These are phyloP conservation scores for Aspergillus proliferans DNA, from an alignment of 2,329 filamentous ascomycete genomes.

Conservation along the genomic window DNA sequence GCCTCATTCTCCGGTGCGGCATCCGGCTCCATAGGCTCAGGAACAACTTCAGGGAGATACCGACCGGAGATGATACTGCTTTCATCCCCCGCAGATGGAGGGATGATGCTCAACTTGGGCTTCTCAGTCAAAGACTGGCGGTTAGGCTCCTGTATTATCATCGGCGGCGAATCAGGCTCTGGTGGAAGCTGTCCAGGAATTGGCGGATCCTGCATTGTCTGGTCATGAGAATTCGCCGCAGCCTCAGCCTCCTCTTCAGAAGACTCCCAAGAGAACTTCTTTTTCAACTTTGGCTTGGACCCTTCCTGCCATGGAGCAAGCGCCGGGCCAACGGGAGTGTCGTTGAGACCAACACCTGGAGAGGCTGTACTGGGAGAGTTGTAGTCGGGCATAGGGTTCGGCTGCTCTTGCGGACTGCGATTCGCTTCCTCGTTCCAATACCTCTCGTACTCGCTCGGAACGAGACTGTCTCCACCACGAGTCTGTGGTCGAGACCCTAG, in stretches of 20 bases:
- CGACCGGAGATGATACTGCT: constrained; percentile 10
- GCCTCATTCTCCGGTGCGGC: background rate
- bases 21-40: constrained; percentile 5
- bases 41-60: constrained; percentile 8
- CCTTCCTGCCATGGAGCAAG: constrained; percentile 6
- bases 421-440: constrained; percentile 28
- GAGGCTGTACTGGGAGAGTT: constrained; percentile 5
- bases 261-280: constrained; percentile 42
- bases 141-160: constrained; percentile 7
- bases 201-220: constrained; percentile 8
- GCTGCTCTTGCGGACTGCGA: constrained; percentile 13
- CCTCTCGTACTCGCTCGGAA: constrained; percentile 34
- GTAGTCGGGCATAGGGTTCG: constrained; percentile 8
- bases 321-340: constrained; percentile 4
- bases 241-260: constrained; percentile 15
- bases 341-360: constrained; percentile 12
- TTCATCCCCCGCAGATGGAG: constrained; percentile 15
- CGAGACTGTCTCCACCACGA: constrained; percentile 21
- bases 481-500: constrained; percentile 13
- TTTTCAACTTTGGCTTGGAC: constrained; percentile 24
- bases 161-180: constrained; percentile 8
- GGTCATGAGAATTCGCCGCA: constrained; percentile 9
- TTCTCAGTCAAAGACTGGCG: constrained; percentile 14
- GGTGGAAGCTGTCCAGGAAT: constrained; percentile 15
- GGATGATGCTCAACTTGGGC: constrained; percentile 27